Conservation (phyloP, 2,329 filamentous ascomycete species). For the Xylariaceae sp. region DNA sequence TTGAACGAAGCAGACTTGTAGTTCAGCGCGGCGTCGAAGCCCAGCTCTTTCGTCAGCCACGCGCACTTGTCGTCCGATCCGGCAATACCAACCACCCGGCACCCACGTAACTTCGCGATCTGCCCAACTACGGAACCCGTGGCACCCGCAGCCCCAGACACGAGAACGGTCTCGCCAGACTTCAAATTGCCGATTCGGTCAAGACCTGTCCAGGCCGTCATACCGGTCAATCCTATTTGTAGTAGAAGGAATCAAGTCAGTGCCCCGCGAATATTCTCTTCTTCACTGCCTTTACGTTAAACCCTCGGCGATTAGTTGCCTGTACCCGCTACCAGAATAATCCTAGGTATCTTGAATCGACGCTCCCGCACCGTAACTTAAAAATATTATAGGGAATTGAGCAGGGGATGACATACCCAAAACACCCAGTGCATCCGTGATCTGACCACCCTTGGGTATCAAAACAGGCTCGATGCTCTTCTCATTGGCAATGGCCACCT, state of each 20-base stretch:
- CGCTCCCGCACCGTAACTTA: neutral
- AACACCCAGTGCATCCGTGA: conserved; percentile 66
- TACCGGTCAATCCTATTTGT: conserved; percentile 64
- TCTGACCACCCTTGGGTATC: conserved; percentile 48
- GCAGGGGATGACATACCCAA: conserved; percentile 46
- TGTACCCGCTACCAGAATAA: too few relatives aligned
- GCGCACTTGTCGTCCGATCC: conserved; percentile 70
- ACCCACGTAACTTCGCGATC: conserved; percentile 75
- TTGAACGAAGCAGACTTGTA: conserved; percentile 62
- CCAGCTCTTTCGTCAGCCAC: conserved; percentile 61
- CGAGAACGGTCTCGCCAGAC: conserved; percentile 75
- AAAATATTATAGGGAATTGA: neutral
- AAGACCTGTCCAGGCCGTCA: conserved; percentile 81
- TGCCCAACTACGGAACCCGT: conserved; percentile 79
- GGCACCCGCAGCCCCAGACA: conserved; percentile 78
- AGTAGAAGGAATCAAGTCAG: conserved; percentile 8
- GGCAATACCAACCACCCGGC: conserved; percentile 67
- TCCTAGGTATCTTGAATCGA: neutral
- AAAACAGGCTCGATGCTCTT: conserved; percentile 53
- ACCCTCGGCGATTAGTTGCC: too few relatives aligned
- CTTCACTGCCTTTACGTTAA: too few relatives aligned
- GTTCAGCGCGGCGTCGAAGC: conserved; percentile 65
- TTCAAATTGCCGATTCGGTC: conserved; percentile 70
- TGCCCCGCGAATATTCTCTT: too few relatives aligned
- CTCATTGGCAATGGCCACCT: conserved; percentile 65